Conservation (phyloP, 2,329 filamentous ascomycete species). For the Orbilia blumenaviensis region DNA sequence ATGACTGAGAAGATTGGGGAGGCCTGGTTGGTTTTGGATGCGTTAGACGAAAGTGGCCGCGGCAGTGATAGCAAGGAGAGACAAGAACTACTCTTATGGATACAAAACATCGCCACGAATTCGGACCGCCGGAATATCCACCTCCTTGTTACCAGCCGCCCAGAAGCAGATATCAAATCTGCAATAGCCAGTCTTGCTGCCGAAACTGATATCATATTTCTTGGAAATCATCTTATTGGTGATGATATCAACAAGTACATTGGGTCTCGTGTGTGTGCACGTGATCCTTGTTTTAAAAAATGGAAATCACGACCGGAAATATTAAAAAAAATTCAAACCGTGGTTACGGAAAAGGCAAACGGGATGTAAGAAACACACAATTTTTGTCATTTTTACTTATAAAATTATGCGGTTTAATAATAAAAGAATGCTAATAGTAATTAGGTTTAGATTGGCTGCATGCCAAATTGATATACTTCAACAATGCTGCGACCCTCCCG, state of each 20-base stretch:
- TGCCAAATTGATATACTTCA: constrained; percentile 58
- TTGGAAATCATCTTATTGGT: background rate
- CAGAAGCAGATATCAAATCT: background rate
- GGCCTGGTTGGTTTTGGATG: constrained; percentile 58
- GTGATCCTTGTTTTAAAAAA: constrained; percentile 55
- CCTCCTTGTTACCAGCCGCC: background rate
- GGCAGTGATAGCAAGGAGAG: background rate
- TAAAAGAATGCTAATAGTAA: constrained; percentile 1
- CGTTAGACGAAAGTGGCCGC: constrained; percentile 59
- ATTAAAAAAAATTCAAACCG: constrained; percentile 20
- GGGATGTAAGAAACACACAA: constrained; percentile 58
- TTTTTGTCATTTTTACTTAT: too few relatives aligned
- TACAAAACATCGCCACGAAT: background rate
- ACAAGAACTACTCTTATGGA: background rate
- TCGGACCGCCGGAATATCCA: background rate
- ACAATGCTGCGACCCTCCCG: constrained; percentile 49
- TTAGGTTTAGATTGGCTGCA: constrained; percentile 58
- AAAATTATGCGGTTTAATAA: too few relatives aligned
- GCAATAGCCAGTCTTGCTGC: background rate
- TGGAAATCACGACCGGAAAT: constrained; percentile 58
- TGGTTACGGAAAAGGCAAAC: constrained; percentile 53
- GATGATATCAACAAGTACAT: constrained; percentile 23
- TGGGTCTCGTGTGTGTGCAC: constrained; percentile 24
- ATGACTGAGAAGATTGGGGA: constrained; percentile 58
- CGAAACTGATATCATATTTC: background rate